Evolutionary conservation across 2,329 filamentous ascomycete species (phyloP), one percentile per base, ranked within the genome.

Genomic region (Clarireedia paspali): DNA sequence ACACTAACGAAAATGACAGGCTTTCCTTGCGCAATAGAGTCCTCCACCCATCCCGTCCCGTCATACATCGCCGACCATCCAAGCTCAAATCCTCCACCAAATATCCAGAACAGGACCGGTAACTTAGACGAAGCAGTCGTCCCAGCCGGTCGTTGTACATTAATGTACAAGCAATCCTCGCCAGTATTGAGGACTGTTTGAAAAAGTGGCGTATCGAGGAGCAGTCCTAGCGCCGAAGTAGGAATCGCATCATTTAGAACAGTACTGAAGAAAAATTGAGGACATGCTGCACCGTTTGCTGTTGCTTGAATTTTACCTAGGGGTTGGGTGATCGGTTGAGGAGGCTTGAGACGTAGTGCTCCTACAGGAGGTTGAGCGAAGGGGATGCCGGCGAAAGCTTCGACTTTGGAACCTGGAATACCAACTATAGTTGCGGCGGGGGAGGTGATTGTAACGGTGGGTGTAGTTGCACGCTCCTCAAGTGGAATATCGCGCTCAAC

Each of bases 1-100:
- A 91, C 82, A 0, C 84, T 80, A 0, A 92, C 88, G 53, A 85
- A 88, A 47, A 95, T 72, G 59, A 92, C 83, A 0, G 85, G 84
- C 70, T 88, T 81, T 34, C 75, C 75, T 53, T 69, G 69, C 3
- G 66, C 57, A 39, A 81, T 66, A 2, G 75, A 79, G 15, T 73
- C 72, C 1, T 66, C 53, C 0, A 84, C 62, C 10, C 82, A 70
- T 44, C 70, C 70, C 4, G 72, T 68, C 4, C 70, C 79, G 57
- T 84, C 79, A 61, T 83, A 84, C 68, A 75, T 77, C 56, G 67
- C 69, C 55, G 69, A 76, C 57, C 69, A 77, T 24, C 77, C 79
- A 5, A 81, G 70, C 67, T 82, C 75, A 56, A 85, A 86, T 6
- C 80, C 85, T 39, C 85, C 85, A 0, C 85, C 85, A 62, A 78